phyloP scores from a whole-genome alignment of 495 filamentous ascomycete species.

The Trichoderma erinaceum region DNA sequence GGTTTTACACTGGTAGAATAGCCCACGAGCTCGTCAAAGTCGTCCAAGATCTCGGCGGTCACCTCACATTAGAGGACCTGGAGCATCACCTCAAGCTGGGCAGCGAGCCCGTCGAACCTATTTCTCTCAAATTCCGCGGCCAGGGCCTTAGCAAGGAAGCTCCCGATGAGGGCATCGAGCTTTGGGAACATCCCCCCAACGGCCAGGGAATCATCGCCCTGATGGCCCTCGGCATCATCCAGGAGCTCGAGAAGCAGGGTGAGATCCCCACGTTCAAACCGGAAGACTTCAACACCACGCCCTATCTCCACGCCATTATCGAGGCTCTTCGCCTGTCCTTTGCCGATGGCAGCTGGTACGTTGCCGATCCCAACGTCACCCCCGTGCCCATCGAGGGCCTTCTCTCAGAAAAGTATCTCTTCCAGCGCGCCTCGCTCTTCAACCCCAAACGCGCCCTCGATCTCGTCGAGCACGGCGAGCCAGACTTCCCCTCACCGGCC shows the following conservation, averaged over 20 bases:
- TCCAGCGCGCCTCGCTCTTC: slow-evolving; percentile 36
- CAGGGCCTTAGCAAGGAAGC: slow-evolving; percentile 44
- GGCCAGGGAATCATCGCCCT: slow-evolving; percentile 93
- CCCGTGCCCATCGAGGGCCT: slow-evolving; percentile 59
- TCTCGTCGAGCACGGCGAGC: slow-evolving; percentile 48
- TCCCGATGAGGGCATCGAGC: slow-evolving; percentile 43
- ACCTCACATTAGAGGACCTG: slow-evolving; percentile 74
- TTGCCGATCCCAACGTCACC: slow-evolving; percentile 70
- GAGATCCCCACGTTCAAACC: slow-evolving; percentile 63
- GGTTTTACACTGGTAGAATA: slow-evolving; percentile 83
- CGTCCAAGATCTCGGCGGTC: slow-evolving; percentile 67
- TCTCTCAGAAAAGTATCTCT: slow-evolving; percentile 46
- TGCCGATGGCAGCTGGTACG: slow-evolving; percentile 82
- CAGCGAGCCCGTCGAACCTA: slow-evolving; percentile 72
- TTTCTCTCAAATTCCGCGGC: slow-evolving; percentile 69
- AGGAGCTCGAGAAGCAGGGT: slow-evolving; percentile 68
- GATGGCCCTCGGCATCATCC: slow-evolving; percentile 86
- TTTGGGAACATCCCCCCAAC: slow-evolving; percentile 98
- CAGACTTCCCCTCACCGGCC: slow-evolving; percentile 45
- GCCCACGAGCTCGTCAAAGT: slow-evolving; percentile 76
- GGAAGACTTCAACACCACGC: slow-evolving; percentile 61
- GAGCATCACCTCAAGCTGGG: slow-evolving; percentile 65
- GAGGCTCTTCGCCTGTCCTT: slow-evolving; percentile 90
- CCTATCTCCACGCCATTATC: slow-evolving; percentile 83
- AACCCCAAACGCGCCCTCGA: slow-evolving; percentile 23